These are phyloP conservation scores for Dalechampia spathulata DNA, from an alignment of 441 rosid genomes.

Conservation along the genomic window DNA sequence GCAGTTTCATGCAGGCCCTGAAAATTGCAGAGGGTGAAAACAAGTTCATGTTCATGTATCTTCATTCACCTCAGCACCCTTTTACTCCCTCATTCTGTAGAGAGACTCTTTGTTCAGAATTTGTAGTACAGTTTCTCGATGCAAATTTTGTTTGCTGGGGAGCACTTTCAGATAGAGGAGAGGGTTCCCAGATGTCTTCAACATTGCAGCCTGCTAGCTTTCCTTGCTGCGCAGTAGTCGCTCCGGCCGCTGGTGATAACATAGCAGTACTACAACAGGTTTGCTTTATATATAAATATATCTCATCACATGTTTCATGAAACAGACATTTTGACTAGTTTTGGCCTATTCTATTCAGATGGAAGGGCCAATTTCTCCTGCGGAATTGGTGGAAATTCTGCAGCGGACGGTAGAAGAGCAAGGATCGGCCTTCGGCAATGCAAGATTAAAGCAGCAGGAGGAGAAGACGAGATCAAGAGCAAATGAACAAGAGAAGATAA, in stretches of 20 bases:
- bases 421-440: constrained; percentile 38
- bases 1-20: constrained; percentile 28
- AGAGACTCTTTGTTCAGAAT: constrained; percentile 44
- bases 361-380: constrained; percentile 53
- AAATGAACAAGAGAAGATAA: constrained; percentile 31
- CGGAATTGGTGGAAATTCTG: constrained; percentile 47
- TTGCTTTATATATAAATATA: background rate
- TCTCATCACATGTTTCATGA: too few relatives aligned
- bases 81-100: constrained; percentile 51
- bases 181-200: constrained; percentile 43
- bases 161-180: constrained; percentile 38
- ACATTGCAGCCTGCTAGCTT: constrained; percentile 34
- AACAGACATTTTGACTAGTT: background rate
- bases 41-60: constrained; percentile 53
- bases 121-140: constrained; percentile 47
- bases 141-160: constrained; percentile 55
- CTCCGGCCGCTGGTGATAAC: constrained; percentile 36
- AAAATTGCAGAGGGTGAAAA: constrained; percentile 48
- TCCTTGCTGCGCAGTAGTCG: constrained; percentile 53
- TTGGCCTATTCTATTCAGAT: constrained; percentile 22
- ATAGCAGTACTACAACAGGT: constrained; percentile 53
- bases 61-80: constrained; percentile 47
- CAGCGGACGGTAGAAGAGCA: constrained; percentile 58
- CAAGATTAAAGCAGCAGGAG: constrained; percentile 15
- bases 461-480: constrained; percentile 25